A percentile compares a stretch with the other conserved stretches of the same genome.
Conservation (phyloP, 805 yeast species). For the Candida stauntonica region DNA sequence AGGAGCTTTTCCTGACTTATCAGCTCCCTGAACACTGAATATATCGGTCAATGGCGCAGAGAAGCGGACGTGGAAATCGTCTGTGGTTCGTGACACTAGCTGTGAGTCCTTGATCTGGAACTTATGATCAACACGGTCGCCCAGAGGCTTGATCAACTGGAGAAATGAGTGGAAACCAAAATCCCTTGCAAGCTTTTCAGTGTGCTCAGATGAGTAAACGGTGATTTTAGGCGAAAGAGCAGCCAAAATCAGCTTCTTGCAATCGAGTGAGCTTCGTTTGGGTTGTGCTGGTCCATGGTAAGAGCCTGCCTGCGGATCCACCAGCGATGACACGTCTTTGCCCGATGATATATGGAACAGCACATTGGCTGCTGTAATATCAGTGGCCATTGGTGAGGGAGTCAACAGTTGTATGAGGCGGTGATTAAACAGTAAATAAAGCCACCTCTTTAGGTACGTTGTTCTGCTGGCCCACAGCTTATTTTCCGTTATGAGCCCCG, state of each 20-base stretch:
- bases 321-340: slow-evolving; percentile 16
- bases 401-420: too few species aligned
- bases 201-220: slow-evolving; percentile 42
- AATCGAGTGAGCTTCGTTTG: slow-evolving; percentile 24
- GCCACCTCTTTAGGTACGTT: too few species aligned
- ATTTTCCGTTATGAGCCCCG: too few species aligned
- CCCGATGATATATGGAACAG: slow-evolving; percentile 18
- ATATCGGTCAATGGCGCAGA: slow-evolving; percentile 35
- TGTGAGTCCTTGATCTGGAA: slow-evolving; percentile 50
- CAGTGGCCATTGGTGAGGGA: neutral
- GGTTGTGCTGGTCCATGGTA: slow-evolving; percentile 1
- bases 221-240: slow-evolving; percentile 51
- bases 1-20: slow-evolving; percentile 24
- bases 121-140: slow-evolving; percentile 45
- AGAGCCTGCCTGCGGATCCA: slow-evolving; percentile 3
- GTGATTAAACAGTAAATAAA: too few species aligned
- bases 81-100: slow-evolving; percentile 43
- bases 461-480: too few species aligned
- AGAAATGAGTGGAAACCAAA: slow-evolving; percentile 41
- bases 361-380: neutral
- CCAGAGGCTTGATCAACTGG: slow-evolving; percentile 50
- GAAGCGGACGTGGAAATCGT: slow-evolving; percentile 56
- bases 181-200: slow-evolving; percentile 39
- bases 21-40: slow-evolving; percentile 26
- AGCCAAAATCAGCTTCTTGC: slow-evolving; percentile 29